A percentile compares a stretch with the other conserved stretches of the same genome.
phyloP scores from a whole-genome alignment of 306 rosid genomes.

The Delonix regia region DNA sequence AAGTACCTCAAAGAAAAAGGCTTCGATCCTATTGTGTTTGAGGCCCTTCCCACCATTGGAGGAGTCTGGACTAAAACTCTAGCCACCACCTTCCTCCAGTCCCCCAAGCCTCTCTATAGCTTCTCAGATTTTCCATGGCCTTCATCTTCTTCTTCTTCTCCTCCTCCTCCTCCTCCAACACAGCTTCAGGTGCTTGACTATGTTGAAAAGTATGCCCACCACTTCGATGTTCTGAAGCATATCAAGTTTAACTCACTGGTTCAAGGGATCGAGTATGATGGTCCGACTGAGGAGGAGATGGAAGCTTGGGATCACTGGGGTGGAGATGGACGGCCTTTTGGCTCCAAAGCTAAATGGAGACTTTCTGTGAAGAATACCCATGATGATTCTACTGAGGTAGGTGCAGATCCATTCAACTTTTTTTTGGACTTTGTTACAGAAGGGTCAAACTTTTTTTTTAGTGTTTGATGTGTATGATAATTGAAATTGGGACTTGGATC shows the following conservation, averaged over 20 bases:
- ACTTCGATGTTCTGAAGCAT: constrained; percentile 41
- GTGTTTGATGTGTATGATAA: too few relatives aligned
- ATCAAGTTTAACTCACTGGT: constrained; percentile 47
- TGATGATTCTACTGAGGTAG: constrained; percentile 35
- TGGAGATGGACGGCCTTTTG: constrained; percentile 42
- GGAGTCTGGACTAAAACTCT: constrained; percentile 50
- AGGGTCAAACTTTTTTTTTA: too few relatives aligned
- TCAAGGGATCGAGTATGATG: constrained; percentile 40
- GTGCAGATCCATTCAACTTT: too few relatives aligned
- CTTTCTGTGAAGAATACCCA: constrained; percentile 26
- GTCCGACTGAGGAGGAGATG: constrained; percentile 30
- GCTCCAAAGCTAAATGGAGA: constrained; percentile 48
- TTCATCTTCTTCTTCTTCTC: constrained; percentile 32
- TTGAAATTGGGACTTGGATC: too few relatives aligned
- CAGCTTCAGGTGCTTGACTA: constrained; percentile 43
- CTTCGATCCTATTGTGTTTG: constrained; percentile 44
- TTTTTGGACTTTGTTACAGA: too few relatives aligned
- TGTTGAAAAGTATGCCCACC: constrained; percentile 40
- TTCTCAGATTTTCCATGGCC: constrained; percentile 63
- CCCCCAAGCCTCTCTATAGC: constrained; percentile 39
- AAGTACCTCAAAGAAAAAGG: constrained; percentile 50
- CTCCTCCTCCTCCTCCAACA: constrained; percentile 30
- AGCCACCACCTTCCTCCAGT: constrained; percentile 46
- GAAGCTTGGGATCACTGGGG: constrained; percentile 47
- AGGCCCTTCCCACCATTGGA: constrained; percentile 41